phyloP scores from a whole-genome alignment of 176 grass and related monocot species.

The Triticum turgidum region DNA sequence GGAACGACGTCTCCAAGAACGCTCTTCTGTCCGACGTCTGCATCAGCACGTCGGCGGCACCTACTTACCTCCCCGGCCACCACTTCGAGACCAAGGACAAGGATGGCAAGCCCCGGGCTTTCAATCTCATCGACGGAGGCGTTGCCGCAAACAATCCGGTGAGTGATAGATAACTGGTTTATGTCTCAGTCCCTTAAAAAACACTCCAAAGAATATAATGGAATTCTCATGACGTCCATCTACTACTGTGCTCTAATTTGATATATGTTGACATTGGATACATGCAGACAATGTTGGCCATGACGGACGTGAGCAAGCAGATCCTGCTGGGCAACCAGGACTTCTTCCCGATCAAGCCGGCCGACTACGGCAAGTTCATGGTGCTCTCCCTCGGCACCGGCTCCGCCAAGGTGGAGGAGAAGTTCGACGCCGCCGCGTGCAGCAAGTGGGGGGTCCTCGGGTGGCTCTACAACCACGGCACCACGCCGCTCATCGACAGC shows the following conservation, averaged over 20 bases:
- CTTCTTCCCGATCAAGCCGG: conserved; percentile 33
- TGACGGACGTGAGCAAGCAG: conserved; percentile 56
- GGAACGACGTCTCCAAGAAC: conserved; percentile 33
- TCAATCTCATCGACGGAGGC: conserved; percentile 67
- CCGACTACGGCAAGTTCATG: conserved; percentile 39
- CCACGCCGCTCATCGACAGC: conserved; percentile 55
- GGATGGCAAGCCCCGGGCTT: conserved; percentile 37
- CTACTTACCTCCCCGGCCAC: conserved; percentile 45
- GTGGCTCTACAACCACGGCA: conserved; percentile 54
- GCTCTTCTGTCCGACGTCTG: conserved; percentile 55
- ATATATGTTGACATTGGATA: background rate
- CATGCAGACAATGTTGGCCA: conserved; percentile 52
- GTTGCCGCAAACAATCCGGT: conserved; percentile 77
- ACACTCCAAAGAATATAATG: background rate
- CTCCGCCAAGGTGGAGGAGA: conserved; percentile 42
- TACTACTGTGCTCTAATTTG: background rate
- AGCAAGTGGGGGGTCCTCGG: conserved; percentile 58
- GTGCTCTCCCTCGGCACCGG: conserved; percentile 58
- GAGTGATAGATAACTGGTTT: background rate
- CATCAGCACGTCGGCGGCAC: conserved; percentile 59
- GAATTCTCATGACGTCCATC: background rate
- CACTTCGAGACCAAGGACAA: conserved; percentile 43
- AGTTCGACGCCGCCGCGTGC: conserved; percentile 10
- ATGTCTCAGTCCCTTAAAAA: background rate
- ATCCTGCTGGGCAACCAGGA: conserved; percentile 35